Evolutionary conservation across 441 rosid species (phyloP), one percentile per base, ranked within the genome.

Genomic region (Metrosideros polymorpha): DNA sequence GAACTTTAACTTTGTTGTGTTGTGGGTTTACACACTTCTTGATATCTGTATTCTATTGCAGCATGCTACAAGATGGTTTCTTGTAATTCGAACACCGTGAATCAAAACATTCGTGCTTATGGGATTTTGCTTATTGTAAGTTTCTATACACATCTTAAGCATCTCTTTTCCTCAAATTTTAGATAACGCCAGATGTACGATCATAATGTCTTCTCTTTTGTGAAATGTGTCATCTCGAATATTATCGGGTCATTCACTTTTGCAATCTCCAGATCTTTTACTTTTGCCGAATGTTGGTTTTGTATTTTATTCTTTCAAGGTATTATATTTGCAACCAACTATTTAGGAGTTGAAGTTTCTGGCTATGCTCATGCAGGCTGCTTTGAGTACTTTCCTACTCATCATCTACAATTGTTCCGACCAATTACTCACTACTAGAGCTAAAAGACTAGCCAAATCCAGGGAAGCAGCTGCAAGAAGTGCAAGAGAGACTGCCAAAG

Each of bases 341-440:
- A 39, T 71, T 71, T 71, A 39, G 47, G 47, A 24, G 0, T 71
- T 71, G 79, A 71, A 10, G 17, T 39, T 71, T 71, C n/a, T 71
- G n/a, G 79, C 79, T 22, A 71, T 71, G n/a, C 17, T 71, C 17
- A 5, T 71, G 79, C 82, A 98, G 99, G 99, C 93, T 50, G 99
- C 93, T 87, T 63, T 96, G 83, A 88, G 93, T 85, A 91, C 97
- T 91, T 87, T 96, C 87, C 94, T 96, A 19, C 88, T 98, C 91
- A 93, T 98, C 86, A 91, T 98, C 57, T 95, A 96, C 86, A 97
- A 97, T 93, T 98, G 98, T 91, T 96, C 99, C 15, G 99, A 97
- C 85, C 99, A 96, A 96, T 97, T 94, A 83, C 93, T 98, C 43
- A 91, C 96, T 2, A 96, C 99, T 8, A 91, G 98, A 89, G 99